Percentiles rank a stretch among this genome's conserved stretches.
Evolutionary conservation across 352 stramenopile genomes (phyloP).

Genomic region (Phytophthora fragariae): DNA sequence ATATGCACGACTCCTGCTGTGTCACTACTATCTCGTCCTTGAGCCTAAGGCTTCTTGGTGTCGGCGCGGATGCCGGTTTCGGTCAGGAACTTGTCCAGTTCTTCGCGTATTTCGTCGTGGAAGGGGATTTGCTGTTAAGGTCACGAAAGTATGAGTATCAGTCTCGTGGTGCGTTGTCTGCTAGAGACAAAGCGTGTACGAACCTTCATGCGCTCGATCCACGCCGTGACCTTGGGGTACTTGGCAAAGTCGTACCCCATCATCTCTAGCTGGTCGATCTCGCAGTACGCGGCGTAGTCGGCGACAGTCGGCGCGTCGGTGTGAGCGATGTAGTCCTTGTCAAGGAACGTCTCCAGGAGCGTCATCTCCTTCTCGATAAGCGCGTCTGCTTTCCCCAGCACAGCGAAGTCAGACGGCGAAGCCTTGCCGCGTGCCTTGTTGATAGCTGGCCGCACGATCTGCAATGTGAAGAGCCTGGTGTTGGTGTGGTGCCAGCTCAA

Average conservation of each 20-base stretch:
- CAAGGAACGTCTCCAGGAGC: slow-evolving; percentile 53
- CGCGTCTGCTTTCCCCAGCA: slow-evolving; percentile 39
- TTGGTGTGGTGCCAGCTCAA: slow-evolving; percentile 61
- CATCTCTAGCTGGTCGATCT: slow-evolving; percentile 63
- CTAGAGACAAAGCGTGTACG: neutral
- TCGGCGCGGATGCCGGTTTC: slow-evolving; percentile 13
- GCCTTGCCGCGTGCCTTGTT: slow-evolving; percentile 25
- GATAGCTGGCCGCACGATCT: slow-evolving; percentile 41
- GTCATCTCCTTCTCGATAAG: slow-evolving; percentile 42
- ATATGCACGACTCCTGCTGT: slow-evolving; percentile 20
- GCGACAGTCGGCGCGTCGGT: slow-evolving; percentile 52
- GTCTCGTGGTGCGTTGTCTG: neutral
- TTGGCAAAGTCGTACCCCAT: slow-evolving; percentile 53
- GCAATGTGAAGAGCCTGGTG: slow-evolving; percentile 41
- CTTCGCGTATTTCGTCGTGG: slow-evolving; percentile 38
- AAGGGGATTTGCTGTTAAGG: slow-evolving; percentile 33
- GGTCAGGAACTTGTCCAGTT: slow-evolving; percentile 39
- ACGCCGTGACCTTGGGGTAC: slow-evolving; percentile 50
- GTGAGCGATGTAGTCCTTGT: slow-evolving; percentile 50
- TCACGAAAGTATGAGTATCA: neutral
- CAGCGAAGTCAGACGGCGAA: slow-evolving; percentile 30
- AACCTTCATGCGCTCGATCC: slow-evolving; percentile 43
- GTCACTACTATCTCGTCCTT: neutral
- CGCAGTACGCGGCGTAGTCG: slow-evolving; percentile 59
- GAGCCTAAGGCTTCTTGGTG: slow-evolving; percentile 18